Evolutionary conservation across 257 asterid species (phyloP).

Genomic region (Phtheirospermum japonicum): DNA sequence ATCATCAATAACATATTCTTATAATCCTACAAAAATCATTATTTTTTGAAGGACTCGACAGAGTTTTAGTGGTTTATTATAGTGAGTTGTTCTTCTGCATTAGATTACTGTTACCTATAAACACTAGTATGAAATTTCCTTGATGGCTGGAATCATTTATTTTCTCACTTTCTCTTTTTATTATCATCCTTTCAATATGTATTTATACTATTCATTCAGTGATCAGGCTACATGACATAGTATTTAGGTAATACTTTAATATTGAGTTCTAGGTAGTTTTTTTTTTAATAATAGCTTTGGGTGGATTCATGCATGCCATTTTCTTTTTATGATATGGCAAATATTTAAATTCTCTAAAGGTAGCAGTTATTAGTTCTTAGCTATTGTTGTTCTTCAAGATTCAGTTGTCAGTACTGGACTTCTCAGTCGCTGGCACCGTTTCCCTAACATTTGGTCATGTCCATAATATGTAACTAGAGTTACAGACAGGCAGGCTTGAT

Average conservation of each 20-base stretch:
- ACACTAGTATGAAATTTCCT: neutral
- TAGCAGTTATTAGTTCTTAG: neutral
- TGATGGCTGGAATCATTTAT: conserved; percentile 4
- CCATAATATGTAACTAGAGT: neutral
- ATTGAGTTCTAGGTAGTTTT: conserved; percentile 7
- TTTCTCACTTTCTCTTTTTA: neutral
- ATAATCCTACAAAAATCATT: neutral
- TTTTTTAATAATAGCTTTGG: neutral
- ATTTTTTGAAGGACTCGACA: neutral
- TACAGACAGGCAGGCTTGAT: neutral
- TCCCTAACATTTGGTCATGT: neutral
- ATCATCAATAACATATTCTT: conserved; percentile 3
- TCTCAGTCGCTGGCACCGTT: conserved; percentile 1
- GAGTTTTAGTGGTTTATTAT: conserved; percentile 5
- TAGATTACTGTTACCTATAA: neutral
- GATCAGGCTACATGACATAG: neutral
- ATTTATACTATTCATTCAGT: conserved; percentile 7
- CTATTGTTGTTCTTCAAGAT: neutral
- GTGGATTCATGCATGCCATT: neutral
- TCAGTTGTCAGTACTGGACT: neutral
- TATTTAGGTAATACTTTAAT: conserved; percentile 6
- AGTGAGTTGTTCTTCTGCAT: conserved; percentile 16
- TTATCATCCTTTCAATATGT: neutral
- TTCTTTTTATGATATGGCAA: neutral
- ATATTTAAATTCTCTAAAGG: neutral